Percentiles rank a stretch among this genome's conserved stretches.
These are phyloP conservation scores for Syzygium aqueum DNA, from an alignment of 345 rosid genomes.

Conservation along the genomic window DNA sequence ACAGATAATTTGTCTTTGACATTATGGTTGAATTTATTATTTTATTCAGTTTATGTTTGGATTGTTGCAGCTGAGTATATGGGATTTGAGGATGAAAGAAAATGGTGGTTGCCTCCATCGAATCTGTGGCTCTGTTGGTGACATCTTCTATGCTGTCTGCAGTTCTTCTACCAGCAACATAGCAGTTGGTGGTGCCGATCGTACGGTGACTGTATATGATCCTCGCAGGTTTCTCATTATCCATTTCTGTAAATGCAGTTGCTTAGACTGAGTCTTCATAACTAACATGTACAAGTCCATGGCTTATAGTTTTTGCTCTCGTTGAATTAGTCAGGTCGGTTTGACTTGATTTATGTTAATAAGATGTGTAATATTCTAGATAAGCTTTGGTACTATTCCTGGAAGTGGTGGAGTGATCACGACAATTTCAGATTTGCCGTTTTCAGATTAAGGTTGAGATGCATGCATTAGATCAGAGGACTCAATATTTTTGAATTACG, in stretches of 20 bases:
- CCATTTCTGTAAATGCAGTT: background rate
- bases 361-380: background rate
- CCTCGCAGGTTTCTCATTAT: constrained; percentile 49
- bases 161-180: constrained; percentile 41
- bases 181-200: constrained; percentile 67
- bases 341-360: background rate
- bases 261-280: background rate
- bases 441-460: background rate
- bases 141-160: constrained; percentile 44
- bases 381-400: background rate
- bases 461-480: background rate
- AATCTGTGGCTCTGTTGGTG: constrained; percentile 52
- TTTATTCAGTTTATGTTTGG: background rate
- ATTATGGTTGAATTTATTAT: background rate
- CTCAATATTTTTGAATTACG: background rate
- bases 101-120: constrained; percentile 54
- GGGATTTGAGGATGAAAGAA: constrained; percentile 67
- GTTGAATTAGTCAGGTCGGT: background rate
- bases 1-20: background rate
- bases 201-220: constrained; percentile 60
- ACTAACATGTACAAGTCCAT: background rate
- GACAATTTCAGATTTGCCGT: background rate
- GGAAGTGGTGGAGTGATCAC: background rate
- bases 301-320: background rate
- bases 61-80: constrained; percentile 38